Evolutionary conservation across 192 early-diverging fungal genomes (phyloP), one percentile per base, ranked within the genome.

Genomic region (Spizellomyces punctatus): DNA sequence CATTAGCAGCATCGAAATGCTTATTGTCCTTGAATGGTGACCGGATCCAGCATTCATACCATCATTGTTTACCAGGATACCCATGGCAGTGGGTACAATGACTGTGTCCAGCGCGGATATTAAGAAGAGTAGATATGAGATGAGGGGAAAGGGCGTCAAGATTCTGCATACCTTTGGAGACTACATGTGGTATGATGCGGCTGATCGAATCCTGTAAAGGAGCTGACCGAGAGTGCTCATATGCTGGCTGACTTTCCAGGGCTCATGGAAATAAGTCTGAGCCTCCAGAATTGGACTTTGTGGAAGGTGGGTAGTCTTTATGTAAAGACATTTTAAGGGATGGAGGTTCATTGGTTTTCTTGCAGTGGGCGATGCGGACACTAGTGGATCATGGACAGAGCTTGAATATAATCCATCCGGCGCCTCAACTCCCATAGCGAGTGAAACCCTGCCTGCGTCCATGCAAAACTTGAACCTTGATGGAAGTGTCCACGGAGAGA

Each of bases 111-210:
- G 81, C 6, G 69, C 78, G 6, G 81, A 79, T 4, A 76, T 89
- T 17, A 77, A 79, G 14, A 74, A 68, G 55, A 74, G 79, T 17
- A 68, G 70, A 5, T 84, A 84, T 8, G 86, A 79, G 56, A 93
- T 78, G 77, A 69, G 91, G 74, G 95, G 95, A 8, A 92, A 94
- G 67, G 94, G 91, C 0, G 89, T 98, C 1, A 67, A 89, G 67
- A 80, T 93, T 22, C 61, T 91, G 14, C 93, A 95, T 69, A 86
- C 89, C 4, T 89, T 86, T 69, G 82, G 85, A 44, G 95, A 98
- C 81, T 76, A 81, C 56, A 76, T 98, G 66, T 98, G 93, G 94
- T 71, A 81, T 16, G 77, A 90, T 55, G 2, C 10, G 42, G 16
- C 63, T 5, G 16, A 22, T 27, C 44, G 12, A 27, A 10, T 16